Evolutionary conservation across 345 rosid species (phyloP).

Genomic region (sweet orange (Citrus sinensis)): DNA sequence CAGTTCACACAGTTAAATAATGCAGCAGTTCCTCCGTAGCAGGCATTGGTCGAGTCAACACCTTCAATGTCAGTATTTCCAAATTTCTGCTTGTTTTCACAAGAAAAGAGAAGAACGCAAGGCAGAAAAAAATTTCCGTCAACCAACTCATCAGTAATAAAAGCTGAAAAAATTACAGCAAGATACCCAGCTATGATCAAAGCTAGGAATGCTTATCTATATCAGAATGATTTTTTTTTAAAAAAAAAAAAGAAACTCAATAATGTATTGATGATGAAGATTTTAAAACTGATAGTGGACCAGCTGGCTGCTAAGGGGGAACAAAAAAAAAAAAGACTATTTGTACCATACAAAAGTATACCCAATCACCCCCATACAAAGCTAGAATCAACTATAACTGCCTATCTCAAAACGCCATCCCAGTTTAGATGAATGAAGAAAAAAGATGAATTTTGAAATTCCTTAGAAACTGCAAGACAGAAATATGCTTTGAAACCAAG

Average conservation of each 20-base stretch:
- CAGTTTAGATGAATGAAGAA: too few relatives aligned
- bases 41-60: constrained; percentile 96
- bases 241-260: too few relatives aligned
- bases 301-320: too few relatives aligned
- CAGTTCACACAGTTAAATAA: constrained; percentile 95
- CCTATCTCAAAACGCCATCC: too few relatives aligned
- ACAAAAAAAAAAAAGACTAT: too few relatives aligned
- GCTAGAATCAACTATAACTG: too few relatives aligned
- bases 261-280: too few relatives aligned
- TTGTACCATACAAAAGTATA: too few relatives aligned
- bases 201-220: neutral
- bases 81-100: constrained; percentile 54
- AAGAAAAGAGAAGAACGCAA: constrained; percentile 10
- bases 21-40: constrained; percentile 99
- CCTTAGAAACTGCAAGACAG: neutral
- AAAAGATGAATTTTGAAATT: too few relatives aligned
- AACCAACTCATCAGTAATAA: neutral
- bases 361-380: too few relatives aligned
- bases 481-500: neutral
- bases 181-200: neutral
- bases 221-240: neutral
- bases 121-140: neutral
- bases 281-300: too few relatives aligned
- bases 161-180: neutral
- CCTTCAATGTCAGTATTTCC: constrained; percentile 99